These are phyloP conservation scores for Ilyonectria mors-panacis DNA, from an alignment of 2,329 filamentous ascomycete species.

Conservation along the genomic window DNA sequence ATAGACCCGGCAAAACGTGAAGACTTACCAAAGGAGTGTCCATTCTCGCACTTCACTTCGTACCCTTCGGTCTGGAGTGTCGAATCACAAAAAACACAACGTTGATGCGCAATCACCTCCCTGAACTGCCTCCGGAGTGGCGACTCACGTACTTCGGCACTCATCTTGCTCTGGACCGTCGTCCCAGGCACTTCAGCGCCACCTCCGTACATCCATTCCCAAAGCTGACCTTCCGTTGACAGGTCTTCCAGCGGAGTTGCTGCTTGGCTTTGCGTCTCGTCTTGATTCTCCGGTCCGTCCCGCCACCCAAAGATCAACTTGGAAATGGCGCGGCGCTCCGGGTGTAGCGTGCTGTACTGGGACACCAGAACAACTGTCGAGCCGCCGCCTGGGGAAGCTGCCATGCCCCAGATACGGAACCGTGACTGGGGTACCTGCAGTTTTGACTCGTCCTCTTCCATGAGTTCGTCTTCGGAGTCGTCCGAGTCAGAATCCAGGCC, in stretches of 20 bases:
- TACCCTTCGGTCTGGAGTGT: constrained; percentile 51
- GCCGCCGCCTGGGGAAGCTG: constrained; percentile 66
- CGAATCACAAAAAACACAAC: constrained; percentile 64
- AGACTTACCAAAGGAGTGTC: constrained; percentile 58
- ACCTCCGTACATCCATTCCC: constrained; percentile 73
- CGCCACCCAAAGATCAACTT: constrained; percentile 57
- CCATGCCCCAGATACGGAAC: constrained; percentile 68
- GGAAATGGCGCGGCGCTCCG: constrained; percentile 59
- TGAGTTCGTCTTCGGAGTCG: constrained; percentile 49
- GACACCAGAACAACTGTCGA: constrained; percentile 66
- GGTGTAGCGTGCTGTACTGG: constrained; percentile 63
- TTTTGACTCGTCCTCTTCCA: constrained; percentile 52
- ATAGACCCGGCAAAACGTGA: no score
- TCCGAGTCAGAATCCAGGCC: constrained; percentile 53
- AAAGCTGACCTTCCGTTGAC: constrained; percentile 68
- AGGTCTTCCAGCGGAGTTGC: constrained; percentile 29
- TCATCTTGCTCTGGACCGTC: constrained; percentile 42
- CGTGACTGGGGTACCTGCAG: constrained; percentile 65
- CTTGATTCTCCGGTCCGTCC: constrained; percentile 31
- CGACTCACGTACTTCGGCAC: constrained; percentile 34
- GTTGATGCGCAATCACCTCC: constrained; percentile 53
- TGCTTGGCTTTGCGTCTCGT: constrained; percentile 1
- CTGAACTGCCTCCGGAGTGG: constrained; percentile 57
- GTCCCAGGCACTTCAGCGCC: constrained; percentile 63
- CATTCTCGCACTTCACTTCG: constrained; percentile 57